Conservation (phyloP, 192 early-diverging fungal species). For the Geranomyces michiganensis region DNA sequence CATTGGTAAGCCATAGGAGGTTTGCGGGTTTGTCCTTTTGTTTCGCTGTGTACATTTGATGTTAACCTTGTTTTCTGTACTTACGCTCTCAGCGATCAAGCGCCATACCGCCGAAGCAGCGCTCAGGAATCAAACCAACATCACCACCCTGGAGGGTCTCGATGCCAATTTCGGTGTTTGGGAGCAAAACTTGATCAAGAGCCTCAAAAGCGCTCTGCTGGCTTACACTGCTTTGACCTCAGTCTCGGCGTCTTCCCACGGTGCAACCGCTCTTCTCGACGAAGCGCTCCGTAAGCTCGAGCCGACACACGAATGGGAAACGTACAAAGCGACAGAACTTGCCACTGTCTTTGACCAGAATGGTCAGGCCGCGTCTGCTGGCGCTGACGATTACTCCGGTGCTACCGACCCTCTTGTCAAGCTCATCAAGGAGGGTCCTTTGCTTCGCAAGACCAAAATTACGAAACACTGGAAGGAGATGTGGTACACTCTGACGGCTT, state of each 20-base stretch:
- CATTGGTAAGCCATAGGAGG: too few species aligned
- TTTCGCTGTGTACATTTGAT: too few species aligned
- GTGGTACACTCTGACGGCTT: conserved; percentile 19
- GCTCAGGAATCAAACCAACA: neutral
- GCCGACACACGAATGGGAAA: conserved; percentile 20
- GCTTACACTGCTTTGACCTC: conserved; percentile 25
- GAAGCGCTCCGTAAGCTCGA: conserved; percentile 17
- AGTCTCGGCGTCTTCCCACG: neutral
- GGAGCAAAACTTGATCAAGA: conserved; percentile 20
- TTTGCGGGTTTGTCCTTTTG: too few species aligned
- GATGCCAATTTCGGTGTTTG: conserved; percentile 13
- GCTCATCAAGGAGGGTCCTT: conserved; percentile 24
- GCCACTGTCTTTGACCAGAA: neutral
- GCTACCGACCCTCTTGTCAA: conserved; percentile 19
- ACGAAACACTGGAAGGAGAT: conserved; percentile 28
- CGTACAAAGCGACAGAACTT: conserved; percentile 9
- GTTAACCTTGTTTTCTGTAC: too few species aligned
- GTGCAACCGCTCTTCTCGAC: conserved; percentile 11
- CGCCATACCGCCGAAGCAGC: conserved; percentile 14
- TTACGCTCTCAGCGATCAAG: conserved; percentile 15
- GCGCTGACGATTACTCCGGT: conserved; percentile 18
- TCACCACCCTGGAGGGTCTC: conserved; percentile 7
- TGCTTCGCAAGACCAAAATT: conserved; percentile 26
- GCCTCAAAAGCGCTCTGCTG: conserved; percentile 21
- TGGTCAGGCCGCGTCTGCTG: neutral